Percentiles rank a stretch among this genome's conserved stretches.
phyloP scores from a whole-genome alignment of 768 basidiomycete species.

The Amanita pseudoporphyria region DNA sequence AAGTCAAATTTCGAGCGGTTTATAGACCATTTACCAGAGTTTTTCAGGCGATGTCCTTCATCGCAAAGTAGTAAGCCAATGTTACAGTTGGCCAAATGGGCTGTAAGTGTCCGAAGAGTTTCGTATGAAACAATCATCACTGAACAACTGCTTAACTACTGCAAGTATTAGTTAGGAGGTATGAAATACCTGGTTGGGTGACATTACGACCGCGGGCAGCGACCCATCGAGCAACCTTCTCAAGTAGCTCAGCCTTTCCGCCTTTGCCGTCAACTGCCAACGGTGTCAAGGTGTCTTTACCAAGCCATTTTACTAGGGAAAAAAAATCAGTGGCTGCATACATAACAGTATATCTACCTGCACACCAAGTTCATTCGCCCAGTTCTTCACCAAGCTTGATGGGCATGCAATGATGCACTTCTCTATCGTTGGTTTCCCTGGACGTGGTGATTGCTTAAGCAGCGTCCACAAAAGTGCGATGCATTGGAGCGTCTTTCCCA shows the following conservation, averaged over 20 bases:
- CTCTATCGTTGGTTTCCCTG: slow-evolving; percentile 83
- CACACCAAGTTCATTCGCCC: slow-evolving; percentile 93
- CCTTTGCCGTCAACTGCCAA: slow-evolving; percentile 92
- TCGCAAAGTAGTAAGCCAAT: slow-evolving; percentile 94
- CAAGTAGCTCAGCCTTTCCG: slow-evolving; percentile 70
- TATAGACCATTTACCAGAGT: slow-evolving; percentile 52
- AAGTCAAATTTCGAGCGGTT: background rate
- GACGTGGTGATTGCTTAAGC: slow-evolving; percentile 86
- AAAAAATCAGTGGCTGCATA: background rate
- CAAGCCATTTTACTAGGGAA: slow-evolving; percentile 85
- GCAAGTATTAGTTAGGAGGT: background rate
- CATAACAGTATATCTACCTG: slow-evolving; percentile 1
- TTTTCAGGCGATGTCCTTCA: slow-evolving; percentile 95
- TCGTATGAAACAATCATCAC: slow-evolving; percentile 99
- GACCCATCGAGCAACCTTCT: slow-evolving; percentile 82
- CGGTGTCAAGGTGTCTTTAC: slow-evolving; percentile 70
- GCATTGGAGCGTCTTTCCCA: slow-evolving; percentile 95
- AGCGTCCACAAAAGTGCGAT: slow-evolving; percentile 94
- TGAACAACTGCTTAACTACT: slow-evolving; percentile 19
- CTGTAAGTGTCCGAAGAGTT: slow-evolving; percentile 75
- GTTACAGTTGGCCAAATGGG: slow-evolving; percentile 64
- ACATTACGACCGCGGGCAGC: slow-evolving; percentile 82
- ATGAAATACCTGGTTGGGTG: slow-evolving; percentile 70
- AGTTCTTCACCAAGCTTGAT: slow-evolving; percentile 93
- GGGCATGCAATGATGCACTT: slow-evolving; percentile 98